Conservation (phyloP, 2,329 filamentous ascomycete genomes). For the Aspergillus sp. region DNA sequence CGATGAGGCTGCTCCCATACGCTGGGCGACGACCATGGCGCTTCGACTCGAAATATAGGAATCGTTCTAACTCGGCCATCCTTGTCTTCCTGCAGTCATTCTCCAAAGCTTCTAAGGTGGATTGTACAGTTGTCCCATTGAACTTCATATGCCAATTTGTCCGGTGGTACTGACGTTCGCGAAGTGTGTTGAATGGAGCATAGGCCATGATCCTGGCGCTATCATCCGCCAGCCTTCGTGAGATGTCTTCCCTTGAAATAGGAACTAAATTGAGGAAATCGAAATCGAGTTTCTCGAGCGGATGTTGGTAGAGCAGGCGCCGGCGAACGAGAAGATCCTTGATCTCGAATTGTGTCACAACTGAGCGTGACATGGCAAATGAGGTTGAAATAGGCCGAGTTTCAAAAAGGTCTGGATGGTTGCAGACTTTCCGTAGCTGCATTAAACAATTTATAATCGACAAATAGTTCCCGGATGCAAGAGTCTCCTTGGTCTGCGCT, state of each 20-base stretch:
- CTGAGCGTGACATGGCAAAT: conserved; percentile 83
- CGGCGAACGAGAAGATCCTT: conserved; percentile 70
- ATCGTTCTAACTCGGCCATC: conserved; percentile 77
- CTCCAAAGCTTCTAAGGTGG: conserved; percentile 71
- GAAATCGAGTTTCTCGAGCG: conserved; percentile 66
- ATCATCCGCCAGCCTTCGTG: conserved; percentile 51
- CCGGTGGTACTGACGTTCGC: conserved; percentile 65
- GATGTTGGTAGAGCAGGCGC: conserved; percentile 61
- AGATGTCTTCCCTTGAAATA: conserved; percentile 66
- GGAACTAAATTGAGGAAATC: conserved; percentile 79
- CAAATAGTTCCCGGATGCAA: conserved; percentile 91
- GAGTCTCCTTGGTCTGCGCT: conserved; percentile 81
- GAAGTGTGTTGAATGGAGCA: conserved; percentile 66
- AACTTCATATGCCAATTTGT: conserved; percentile 58
- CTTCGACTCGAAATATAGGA: conserved; percentile 75
- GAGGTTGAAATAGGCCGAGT: conserved; percentile 96
- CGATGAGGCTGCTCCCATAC: conserved; percentile 77
- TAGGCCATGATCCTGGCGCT: conserved; percentile 70
- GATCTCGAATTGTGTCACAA: conserved; percentile 69
- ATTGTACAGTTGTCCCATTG: conserved; percentile 66
- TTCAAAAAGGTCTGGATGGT: conserved; percentile 95
- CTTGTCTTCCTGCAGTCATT: conserved; percentile 67
- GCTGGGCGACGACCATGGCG: conserved; percentile 78
- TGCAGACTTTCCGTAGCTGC: conserved; percentile 97
- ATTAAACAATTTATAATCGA: conserved; percentile 98